A percentile compares a stretch with the other conserved stretches of the same genome.
These are phyloP conservation scores for Nicotiana attenuata DNA, from an alignment of 257 asterid genomes.

Conservation along the genomic window DNA sequence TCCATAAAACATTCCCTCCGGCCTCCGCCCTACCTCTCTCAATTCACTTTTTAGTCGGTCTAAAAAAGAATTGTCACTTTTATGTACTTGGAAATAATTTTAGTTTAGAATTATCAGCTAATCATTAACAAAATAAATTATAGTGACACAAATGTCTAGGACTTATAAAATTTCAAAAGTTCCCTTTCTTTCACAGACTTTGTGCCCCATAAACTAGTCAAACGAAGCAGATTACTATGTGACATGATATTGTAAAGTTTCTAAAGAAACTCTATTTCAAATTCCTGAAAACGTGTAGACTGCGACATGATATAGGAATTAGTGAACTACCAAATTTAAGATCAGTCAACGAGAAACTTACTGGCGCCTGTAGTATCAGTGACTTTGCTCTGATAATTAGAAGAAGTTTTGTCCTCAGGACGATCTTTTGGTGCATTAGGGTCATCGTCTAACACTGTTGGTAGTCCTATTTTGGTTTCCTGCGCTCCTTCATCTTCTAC, in stretches of 20 bases:
- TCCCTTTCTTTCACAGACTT: too few relatives aligned
- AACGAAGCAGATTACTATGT: not conserved
- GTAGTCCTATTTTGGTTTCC: constrained; percentile 13
- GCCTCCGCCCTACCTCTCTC: too few relatives aligned
- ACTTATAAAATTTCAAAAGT: too few relatives aligned
- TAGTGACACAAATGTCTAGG: too few relatives aligned
- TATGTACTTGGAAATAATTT: too few relatives aligned
- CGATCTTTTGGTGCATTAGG: constrained; percentile 31
- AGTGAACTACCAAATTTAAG: not conserved
- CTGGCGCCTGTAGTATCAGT: constrained; percentile 53
- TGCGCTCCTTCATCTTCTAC: not conserved
- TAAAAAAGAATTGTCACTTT: too few relatives aligned
- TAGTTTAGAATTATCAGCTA: too few relatives aligned
- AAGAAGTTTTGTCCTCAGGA: not conserved
- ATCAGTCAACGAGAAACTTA: constrained; percentile 1
- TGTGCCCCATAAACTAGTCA: too few relatives aligned
- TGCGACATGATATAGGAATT: not conserved
- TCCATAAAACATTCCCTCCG: too few relatives aligned
- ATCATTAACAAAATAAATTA: too few relatives aligned
- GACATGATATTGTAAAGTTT: not conserved
- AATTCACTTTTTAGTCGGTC: too few relatives aligned
- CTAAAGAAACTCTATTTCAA: not conserved
- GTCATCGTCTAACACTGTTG: constrained; percentile 31
- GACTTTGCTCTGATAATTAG: constrained; percentile 54
- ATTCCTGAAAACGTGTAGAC: not conserved